Evolutionary conservation across 2,329 filamentous ascomycete species (phyloP).

Genomic region (Verticillium zaregamsianum): DNA sequence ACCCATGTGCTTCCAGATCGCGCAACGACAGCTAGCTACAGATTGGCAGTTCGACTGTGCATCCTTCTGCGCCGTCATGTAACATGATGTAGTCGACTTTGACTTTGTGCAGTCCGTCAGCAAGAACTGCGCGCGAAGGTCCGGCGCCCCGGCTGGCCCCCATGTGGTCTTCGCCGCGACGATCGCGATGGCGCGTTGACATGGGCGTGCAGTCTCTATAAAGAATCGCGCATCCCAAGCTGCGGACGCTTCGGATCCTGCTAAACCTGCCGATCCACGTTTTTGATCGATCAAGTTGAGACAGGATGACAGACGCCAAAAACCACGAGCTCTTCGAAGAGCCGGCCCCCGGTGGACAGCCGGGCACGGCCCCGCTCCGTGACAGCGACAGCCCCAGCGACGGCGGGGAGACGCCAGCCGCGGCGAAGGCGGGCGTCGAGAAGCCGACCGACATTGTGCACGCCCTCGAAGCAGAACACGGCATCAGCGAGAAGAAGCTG

Average conservation of each 20-base stretch:
- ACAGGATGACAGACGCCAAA: not conserved
- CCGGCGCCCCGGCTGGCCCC: not conserved
- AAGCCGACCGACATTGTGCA: not conserved
- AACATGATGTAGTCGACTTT: slow-evolving; percentile 1
- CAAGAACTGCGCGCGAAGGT: not conserved
- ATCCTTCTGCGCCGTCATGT: not conserved
- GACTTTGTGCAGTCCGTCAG: not conserved
- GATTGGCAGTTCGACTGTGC: slow-evolving; percentile 1
- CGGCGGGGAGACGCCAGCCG: not conserved
- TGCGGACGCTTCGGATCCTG: not conserved
- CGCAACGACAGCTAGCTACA: slow-evolving; percentile 1
- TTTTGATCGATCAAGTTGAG: not conserved
- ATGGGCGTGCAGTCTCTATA: not conserved
- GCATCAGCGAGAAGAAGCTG: slow-evolving; percentile 50
- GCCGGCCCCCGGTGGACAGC: not conserved
- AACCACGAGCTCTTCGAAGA: slow-evolving; percentile 2
- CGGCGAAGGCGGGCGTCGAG: not conserved
- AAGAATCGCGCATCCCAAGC: not conserved
- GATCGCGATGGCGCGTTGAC: not conserved
- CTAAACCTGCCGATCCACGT: not conserved
- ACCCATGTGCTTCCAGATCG: not conserved
- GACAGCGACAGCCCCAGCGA: not conserved
- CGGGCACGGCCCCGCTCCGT: not conserved
- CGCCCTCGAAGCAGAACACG: not conserved
- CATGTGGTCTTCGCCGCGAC: not conserved